phyloP scores from a whole-genome alignment of 495 filamentous ascomycete species.

The Ramalina intermedia region DNA sequence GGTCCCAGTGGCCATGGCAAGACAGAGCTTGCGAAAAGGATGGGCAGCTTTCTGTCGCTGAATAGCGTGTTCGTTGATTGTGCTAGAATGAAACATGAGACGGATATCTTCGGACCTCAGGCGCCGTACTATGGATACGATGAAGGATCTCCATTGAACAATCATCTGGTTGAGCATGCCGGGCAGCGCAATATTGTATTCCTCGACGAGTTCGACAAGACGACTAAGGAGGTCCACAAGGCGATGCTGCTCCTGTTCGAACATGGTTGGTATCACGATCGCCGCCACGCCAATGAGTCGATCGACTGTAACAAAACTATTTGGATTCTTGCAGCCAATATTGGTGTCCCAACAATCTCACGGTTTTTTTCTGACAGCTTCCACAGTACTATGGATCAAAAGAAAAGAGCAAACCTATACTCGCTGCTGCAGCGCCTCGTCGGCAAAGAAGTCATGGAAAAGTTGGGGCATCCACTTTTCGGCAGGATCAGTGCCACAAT shows the following conservation, averaged over 20 bases:
- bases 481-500: conserved; percentile 5
- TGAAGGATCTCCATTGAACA: conserved; percentile 33
- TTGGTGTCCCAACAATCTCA: conserved; percentile 4
- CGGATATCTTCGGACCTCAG: conserved; percentile 34
- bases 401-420: neutral
- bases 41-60: conserved; percentile 25
- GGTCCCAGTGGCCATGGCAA: conserved; percentile 41
- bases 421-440: neutral
- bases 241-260: conserved; percentile 32
- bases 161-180: conserved; percentile 32
- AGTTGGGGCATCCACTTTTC: conserved; percentile 4
- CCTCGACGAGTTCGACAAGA: conserved; percentile 47
- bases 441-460: neutral
- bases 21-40: conserved; percentile 29
- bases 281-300: conserved; percentile 19
- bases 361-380: conserved; percentile 4
- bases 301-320: conserved; percentile 40
- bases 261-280: conserved; percentile 31
- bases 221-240: conserved; percentile 25
- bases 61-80: conserved; percentile 30
- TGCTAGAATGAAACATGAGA: conserved; percentile 21
- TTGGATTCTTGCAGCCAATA: conserved; percentile 41
- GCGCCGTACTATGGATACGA: conserved; percentile 22
- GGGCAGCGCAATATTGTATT: conserved; percentile 34
- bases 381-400: neutral